Base-by-base conservation (phyloP, 148 eudicot genomes). In the Rhododendron kiyosumense region DNA sequence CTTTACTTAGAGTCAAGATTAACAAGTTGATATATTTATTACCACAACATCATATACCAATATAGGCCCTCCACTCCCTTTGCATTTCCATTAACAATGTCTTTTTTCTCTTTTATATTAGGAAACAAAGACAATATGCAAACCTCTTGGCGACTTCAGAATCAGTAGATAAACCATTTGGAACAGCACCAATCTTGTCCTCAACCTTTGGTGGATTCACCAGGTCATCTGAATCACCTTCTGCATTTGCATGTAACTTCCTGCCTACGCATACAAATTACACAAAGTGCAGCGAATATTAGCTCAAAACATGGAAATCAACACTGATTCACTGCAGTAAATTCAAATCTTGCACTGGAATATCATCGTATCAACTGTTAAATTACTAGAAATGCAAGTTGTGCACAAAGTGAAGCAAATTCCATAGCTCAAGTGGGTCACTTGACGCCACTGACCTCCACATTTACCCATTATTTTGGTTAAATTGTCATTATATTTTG, bases 121-220 rank as follows among this genome's bases (percentile, higher is more conserved):
- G 45, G 3, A 71, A 75, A 41, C 75, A 74, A 34, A 28, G 34
- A 82, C 78, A 85, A 52, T 69, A 22, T 32, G 10, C 48, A 63
- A 34, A 96, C 99, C 99, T 95, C 83, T 95, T 92, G 46, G 87
- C 98, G 5, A 95, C 98, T 91, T 96, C 98, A 0, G 99, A 93
- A 90, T 96, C 99, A 6, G 99, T 96, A 30, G 99, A 94, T 89
- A 93, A 90, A 36, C 98, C 99, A 87, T 92, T 81, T 1, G 98
- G 99, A 87, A 96, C 95, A 79, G 93, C 98, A 45, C 99, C 99
- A 22, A 96, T 88, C 90, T 90, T 96, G 43, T 95, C 99, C 83
- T 96, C 99, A 65, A 96, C 86, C 93, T 95, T 96, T 0, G 99
- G 99, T 24, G 94, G 95, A 91, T 94, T 90, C 32, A 88, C 91